These are phyloP conservation scores for Aspergillus amoenus DNA, from an alignment of 2,329 filamentous ascomycete species.

Conservation along the genomic window DNA sequence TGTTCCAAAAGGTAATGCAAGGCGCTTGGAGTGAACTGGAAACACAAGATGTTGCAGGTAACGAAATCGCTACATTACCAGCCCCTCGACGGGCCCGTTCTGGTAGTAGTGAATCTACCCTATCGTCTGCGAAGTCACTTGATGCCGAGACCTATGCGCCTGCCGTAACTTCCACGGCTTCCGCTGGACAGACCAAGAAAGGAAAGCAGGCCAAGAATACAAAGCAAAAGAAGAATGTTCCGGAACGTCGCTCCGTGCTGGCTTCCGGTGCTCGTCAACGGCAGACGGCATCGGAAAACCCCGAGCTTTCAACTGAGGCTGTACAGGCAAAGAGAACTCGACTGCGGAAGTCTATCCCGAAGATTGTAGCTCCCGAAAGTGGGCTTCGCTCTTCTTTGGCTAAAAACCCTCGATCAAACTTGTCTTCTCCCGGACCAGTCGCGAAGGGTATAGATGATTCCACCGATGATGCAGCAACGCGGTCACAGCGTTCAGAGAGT, in stretches of 20 bases:
- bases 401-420: slow-evolving; percentile 10
- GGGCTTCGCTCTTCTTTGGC: slow-evolving; percentile 25
- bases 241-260: slow-evolving; percentile 18
- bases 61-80: slow-evolving; percentile 6
- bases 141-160: slow-evolving; percentile 34
- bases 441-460: neutral
- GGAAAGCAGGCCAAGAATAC: slow-evolving; percentile 27
- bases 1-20: slow-evolving; percentile 33
- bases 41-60: slow-evolving; percentile 11
- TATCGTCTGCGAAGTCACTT: slow-evolving; percentile 42
- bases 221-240: slow-evolving; percentile 25
- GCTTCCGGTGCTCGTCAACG: slow-evolving; percentile 28
- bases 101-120: slow-evolving; percentile 34
- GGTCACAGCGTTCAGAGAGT: slow-evolving; percentile 18
- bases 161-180: slow-evolving; percentile 17
- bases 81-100: slow-evolving; percentile 23
- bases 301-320: slow-evolving; percentile 27
- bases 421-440: slow-evolving; percentile 12
- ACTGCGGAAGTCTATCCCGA: slow-evolving; percentile 22
- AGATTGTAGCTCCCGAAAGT: slow-evolving; percentile 24
- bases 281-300: slow-evolving; percentile 30
- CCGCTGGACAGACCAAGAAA: slow-evolving; percentile 18
- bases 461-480: neutral
- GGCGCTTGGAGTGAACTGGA: slow-evolving; percentile 25
- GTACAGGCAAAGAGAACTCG: slow-evolving; percentile 28